A percentile compares a stretch with the other conserved stretches of the same genome.
Evolutionary conservation across 179 eudicot genomes (phyloP).

Genomic region (Patellifolia procumbens): DNA sequence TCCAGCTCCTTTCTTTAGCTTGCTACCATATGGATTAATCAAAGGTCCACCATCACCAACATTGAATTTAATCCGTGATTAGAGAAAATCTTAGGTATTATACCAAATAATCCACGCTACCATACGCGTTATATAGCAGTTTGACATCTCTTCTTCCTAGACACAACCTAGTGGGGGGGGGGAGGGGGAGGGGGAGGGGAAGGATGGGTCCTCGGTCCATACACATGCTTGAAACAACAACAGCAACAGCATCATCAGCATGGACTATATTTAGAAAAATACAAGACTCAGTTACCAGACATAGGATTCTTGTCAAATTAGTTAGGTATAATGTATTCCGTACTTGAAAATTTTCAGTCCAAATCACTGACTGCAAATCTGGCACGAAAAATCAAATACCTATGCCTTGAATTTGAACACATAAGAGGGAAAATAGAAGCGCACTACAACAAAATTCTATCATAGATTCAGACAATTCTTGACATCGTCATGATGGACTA

Average conservation of each 20-base stretch:
- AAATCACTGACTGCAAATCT: background rate
- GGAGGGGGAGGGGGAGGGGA: no score
- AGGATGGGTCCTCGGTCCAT: background rate
- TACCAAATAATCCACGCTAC: background rate
- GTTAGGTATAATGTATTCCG: constrained; percentile 11
- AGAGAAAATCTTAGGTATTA: background rate
- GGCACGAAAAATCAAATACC: background rate
- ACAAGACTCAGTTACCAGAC: background rate
- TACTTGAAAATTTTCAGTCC: background rate
- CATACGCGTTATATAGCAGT: background rate
- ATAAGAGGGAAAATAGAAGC: no score
- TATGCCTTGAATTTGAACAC: no score
- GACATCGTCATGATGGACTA: no score
- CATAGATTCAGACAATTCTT: no score
- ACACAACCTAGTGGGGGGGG: background rate
- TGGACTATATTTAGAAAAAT: background rate
- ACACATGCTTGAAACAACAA: background rate
- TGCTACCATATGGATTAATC: background rate
- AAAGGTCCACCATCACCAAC: background rate
- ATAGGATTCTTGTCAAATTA: constrained; percentile 12
- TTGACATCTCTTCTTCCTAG: background rate
- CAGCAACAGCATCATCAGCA: background rate
- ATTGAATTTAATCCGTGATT: background rate
- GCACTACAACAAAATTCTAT: no score
- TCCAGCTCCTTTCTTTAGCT: background rate